These are phyloP conservation scores for Aspergillus fischeri DNA, from an alignment of 2,329 filamentous ascomycete species.

Conservation along the genomic window DNA sequence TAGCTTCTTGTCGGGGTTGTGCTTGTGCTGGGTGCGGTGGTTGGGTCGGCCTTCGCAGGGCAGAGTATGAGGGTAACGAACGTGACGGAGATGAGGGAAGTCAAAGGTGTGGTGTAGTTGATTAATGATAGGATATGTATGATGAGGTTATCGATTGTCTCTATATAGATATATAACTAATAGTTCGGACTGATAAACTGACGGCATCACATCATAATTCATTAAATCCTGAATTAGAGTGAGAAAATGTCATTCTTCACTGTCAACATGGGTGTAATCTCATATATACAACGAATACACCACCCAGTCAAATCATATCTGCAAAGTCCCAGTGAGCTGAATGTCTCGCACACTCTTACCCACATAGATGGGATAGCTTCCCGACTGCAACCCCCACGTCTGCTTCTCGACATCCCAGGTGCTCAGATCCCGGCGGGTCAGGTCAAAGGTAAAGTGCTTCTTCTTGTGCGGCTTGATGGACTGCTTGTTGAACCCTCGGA, in stretches of 20 bases:
- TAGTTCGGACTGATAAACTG: too few species aligned
- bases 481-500: conserved; percentile 53
- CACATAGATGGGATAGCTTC: not conserved
- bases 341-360: not conserved
- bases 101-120: not conserved
- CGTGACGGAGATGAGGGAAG: not conserved
- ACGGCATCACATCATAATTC: not conserved
- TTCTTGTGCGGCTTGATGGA: conserved; percentile 39
- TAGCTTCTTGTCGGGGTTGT: not conserved
- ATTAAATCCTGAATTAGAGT: not conserved
- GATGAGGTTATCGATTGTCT: too few species aligned
- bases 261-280: too few species aligned
- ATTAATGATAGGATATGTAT: not conserved
- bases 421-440: conserved; percentile 37
- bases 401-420: conserved; percentile 32
- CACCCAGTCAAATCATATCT: not conserved
- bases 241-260: too few species aligned
- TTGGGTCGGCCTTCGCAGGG: not conserved
- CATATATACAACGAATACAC: not conserved
- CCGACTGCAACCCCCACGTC: conserved; percentile 21
- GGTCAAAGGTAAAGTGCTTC: conserved; percentile 40
- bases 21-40: not conserved
- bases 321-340: not conserved
- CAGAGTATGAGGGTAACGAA: not conserved
- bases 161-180: not conserved